These are phyloP conservation scores for Pseudogymnoascus sp. DNA, from an alignment of 2,329 filamentous ascomycete genomes.

Conservation along the genomic window DNA sequence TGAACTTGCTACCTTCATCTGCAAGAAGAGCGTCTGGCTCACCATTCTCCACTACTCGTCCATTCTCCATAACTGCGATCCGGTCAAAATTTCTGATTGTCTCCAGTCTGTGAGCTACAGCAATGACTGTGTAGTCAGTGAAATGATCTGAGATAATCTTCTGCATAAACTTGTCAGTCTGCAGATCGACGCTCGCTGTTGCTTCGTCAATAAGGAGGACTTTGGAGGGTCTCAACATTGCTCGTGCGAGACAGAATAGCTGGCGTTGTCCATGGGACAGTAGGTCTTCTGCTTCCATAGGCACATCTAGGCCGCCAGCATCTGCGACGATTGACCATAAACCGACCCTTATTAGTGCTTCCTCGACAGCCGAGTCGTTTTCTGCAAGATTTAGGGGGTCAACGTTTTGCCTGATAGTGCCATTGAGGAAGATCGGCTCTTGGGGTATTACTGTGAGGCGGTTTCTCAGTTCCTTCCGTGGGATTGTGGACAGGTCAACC, in stretches of 20 bases:
- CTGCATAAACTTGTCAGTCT: slow-evolving; percentile 49
- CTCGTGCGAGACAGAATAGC: slow-evolving; percentile 40
- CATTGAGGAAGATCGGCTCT: slow-evolving; percentile 38
- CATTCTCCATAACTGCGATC: slow-evolving; percentile 35
- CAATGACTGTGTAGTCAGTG: slow-evolving; percentile 39
- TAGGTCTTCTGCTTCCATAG: slow-evolving; percentile 24
- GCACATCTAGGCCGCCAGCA: slow-evolving; percentile 31
- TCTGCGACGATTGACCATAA: slow-evolving; percentile 33
- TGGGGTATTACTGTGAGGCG: slow-evolving; percentile 40
- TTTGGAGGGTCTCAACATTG: slow-evolving; percentile 30
- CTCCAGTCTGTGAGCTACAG: slow-evolving; percentile 22
- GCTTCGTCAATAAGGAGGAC: slow-evolving; percentile 30
- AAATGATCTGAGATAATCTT: slow-evolving; percentile 42
- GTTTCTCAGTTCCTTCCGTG: slow-evolving; percentile 35
- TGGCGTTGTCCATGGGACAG: slow-evolving; percentile 40
- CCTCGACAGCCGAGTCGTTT: slow-evolving; percentile 32
- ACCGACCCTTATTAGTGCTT: slow-evolving; percentile 36
- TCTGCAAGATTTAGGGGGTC: slow-evolving; percentile 31
- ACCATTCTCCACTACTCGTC: slow-evolving; percentile 68
- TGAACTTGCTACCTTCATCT: slow-evolving; percentile 14
- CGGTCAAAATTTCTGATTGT: slow-evolving; percentile 38
- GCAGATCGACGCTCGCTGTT: slow-evolving; percentile 31
- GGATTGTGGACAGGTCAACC: slow-evolving; percentile 33
- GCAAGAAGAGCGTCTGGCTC: slow-evolving; percentile 64
- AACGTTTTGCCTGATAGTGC: slow-evolving; percentile 39